A percentile compares a stretch with the other conserved stretches of the same genome.
Evolutionary conservation across 179 eudicot species (phyloP).

Genomic region (Silene noctiflora): DNA sequence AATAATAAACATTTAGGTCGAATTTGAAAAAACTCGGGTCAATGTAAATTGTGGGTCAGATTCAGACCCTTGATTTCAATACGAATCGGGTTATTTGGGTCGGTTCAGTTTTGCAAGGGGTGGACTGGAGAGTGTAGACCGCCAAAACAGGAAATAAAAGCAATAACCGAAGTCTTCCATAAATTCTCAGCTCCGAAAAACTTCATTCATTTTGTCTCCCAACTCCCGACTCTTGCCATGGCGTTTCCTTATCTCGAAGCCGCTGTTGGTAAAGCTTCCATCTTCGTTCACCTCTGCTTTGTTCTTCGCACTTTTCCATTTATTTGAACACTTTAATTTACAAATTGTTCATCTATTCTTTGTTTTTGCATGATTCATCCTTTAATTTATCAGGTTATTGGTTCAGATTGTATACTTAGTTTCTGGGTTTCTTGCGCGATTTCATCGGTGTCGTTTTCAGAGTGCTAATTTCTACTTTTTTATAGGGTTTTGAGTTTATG

Average conservation of each 20-base stretch:
- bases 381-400: background rate
- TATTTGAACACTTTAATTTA: background rate
- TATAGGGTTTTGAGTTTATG: background rate
- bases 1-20: no score
- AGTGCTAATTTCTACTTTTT: background rate
- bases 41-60: no score
- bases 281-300: background rate
- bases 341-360: background rate
- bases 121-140: no score
- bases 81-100: no score
- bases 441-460: background rate
- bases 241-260: constrained; percentile 11
- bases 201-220: background rate
- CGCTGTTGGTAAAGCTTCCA: background rate
- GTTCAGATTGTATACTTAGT: background rate
- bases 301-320: background rate
- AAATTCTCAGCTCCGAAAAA: background rate
- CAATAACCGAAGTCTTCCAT: no score
- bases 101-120: no score
- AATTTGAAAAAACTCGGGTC: no score
- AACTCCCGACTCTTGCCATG: background rate
- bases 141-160: no score
- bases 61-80: no score
- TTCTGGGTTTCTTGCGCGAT: background rate
- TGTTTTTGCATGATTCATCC: background rate